Evolutionary conservation across 2,329 filamentous ascomycete genomes (phyloP).

Genomic region (Fusarium scirpi): DNA sequence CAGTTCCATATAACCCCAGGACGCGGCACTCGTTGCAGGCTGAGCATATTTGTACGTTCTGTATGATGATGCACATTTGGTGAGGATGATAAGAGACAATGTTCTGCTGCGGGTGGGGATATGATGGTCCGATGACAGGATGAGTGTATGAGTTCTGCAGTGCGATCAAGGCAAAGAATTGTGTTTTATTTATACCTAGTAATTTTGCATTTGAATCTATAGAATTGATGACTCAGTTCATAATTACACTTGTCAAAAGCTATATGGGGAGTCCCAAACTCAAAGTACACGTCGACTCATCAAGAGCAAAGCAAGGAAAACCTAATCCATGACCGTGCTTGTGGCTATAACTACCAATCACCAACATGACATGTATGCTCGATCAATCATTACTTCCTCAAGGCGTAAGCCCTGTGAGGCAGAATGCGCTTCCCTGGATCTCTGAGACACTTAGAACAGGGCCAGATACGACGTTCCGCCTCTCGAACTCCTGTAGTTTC

Average conservation of each 20-base stretch:
- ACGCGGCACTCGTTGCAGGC: accelerated
- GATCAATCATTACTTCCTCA: neutral
- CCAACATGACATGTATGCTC: no score
- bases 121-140: no score
- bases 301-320: no score
- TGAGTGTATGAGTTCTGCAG: no score
- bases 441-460: neutral
- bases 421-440: neutral
- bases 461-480: neutral
- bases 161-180: no score
- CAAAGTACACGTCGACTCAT: no score
- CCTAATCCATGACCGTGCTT: accelerated
- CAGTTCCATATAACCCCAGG: neutral
- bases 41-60: neutral
- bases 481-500: neutral
- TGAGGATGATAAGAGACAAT: no score
- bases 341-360: no score
- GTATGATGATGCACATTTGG: neutral
- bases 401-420: neutral
- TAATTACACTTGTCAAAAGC: neutral
- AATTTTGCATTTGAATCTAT: neutral
- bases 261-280: no score
- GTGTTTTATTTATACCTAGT: neutral
- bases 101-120: no score
- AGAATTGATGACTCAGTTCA: neutral